Percentiles rank a stretch among this genome's conserved stretches.
Conservation (phyloP, 2,329 filamentous ascomycete genomes). For the Thielaviopsis punctulata region DNA sequence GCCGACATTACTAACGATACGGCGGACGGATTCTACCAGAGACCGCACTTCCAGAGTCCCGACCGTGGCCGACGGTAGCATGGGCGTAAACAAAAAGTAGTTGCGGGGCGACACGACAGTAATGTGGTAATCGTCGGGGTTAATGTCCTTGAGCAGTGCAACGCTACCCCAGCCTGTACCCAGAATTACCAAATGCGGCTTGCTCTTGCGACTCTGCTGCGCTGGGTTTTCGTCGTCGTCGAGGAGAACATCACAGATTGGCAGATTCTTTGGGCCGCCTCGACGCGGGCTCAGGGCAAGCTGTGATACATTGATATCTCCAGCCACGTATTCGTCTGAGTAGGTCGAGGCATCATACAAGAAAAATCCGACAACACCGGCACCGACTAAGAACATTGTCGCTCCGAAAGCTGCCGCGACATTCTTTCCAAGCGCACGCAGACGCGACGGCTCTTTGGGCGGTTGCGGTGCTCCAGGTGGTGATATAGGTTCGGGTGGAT, state of each 20-base stretch:
- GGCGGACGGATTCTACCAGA: conserved; percentile 79
- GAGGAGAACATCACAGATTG: conserved; percentile 72
- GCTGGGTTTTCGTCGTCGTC: conserved; percentile 70
- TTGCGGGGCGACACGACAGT: conserved; percentile 89
- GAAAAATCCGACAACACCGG: conserved; percentile 68
- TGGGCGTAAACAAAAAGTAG: conserved; percentile 95
- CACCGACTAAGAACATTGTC: conserved; percentile 52
- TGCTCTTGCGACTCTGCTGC: conserved; percentile 58
- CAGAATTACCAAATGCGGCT: conserved; percentile 81
- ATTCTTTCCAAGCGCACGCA: conserved; percentile 47
- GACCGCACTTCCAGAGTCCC: conserved; percentile 84
- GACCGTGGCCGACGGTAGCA: conserved; percentile 92
- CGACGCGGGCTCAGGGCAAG: conserved; percentile 62
- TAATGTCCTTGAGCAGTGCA: conserved; percentile 74
- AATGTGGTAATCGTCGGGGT: conserved; percentile 85
- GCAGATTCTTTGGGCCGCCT: conserved; percentile 88
- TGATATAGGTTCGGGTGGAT: background rate
- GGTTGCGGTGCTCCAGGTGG: background rate
- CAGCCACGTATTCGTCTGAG: conserved; percentile 45
- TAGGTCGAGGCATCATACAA: conserved; percentile 89
- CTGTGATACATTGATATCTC: conserved; percentile 70
- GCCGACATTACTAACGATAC: conserved; percentile 58
- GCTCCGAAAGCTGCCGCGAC: conserved; percentile 57
- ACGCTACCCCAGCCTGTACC: conserved; percentile 94
- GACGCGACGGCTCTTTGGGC: conserved; percentile 27